These are phyloP conservation scores for Crataegus laevigata DNA, from an alignment of 306 rosid species.

Conservation along the genomic window DNA sequence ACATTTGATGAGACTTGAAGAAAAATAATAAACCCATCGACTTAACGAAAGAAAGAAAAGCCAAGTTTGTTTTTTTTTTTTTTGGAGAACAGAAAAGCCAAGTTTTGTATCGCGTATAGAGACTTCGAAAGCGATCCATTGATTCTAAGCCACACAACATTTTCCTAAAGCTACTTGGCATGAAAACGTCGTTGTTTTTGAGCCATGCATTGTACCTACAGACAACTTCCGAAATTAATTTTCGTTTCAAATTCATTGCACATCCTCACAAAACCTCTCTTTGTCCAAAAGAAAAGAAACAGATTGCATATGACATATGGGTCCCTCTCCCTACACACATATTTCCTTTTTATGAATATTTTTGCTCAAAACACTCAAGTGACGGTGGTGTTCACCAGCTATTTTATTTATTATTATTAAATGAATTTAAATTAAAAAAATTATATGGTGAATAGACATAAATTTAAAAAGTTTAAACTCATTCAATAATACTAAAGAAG, in stretches of 20 bases:
- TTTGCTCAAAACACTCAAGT: too few species aligned
- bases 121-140: conserved; percentile 29
- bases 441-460: too few species aligned
- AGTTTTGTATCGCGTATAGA: conserved; percentile 4
- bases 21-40: too few species aligned
- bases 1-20: neutral
- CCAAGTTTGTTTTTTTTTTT: too few species aligned
- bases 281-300: conserved; percentile 25
- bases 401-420: too few species aligned
- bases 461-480: too few species aligned
- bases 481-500: too few species aligned
- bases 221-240: neutral
- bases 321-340: neutral
- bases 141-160: conserved; percentile 26
- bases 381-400: accelerated
- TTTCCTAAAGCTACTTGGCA: neutral
- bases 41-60: neutral
- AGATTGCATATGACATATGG: neutral
- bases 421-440: too few species aligned
- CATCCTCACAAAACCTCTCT: neutral
- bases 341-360: neutral
- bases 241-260: conserved; percentile 44
- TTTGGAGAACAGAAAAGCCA: conserved; percentile 22
- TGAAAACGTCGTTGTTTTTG: neutral
- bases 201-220: conserved; percentile 21